These are phyloP conservation scores for Macrophomina phaseolina DNA, from an alignment of 2,329 filamentous ascomycete genomes.

Conservation along the genomic window DNA sequence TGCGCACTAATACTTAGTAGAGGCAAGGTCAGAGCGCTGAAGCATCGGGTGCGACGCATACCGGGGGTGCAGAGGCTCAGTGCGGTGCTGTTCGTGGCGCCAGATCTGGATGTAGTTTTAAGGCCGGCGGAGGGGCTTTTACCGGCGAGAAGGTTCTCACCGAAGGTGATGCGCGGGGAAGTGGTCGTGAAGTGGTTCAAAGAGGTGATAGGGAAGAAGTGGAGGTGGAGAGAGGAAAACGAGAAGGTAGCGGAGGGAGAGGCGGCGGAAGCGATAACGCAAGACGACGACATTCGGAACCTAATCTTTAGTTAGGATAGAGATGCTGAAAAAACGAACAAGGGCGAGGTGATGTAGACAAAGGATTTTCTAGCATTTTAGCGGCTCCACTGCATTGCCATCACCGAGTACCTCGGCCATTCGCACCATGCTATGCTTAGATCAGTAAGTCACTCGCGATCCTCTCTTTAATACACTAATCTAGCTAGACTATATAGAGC, in stretches of 20 bases:
- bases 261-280: neutral
- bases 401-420: neutral
- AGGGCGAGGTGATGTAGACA: neutral
- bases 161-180: neutral
- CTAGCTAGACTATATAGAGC: too few relatives aligned
- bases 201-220: constrained; percentile 27
- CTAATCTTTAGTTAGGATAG: constrained; percentile 13
- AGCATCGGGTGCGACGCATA: constrained; percentile 20
- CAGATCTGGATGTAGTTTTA: constrained; percentile 19
- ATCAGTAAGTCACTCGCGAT: too few relatives aligned
- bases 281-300: constrained; percentile 19
- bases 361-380: neutral
- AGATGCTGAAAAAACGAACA: neutral
- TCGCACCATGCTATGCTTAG: too few relatives aligned
- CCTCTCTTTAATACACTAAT: too few relatives aligned
- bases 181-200: constrained; percentile 25
- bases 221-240: constrained; percentile 25
- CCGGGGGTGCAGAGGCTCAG: neutral
- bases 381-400: neutral
- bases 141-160: neutral
- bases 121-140: neutral
- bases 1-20: constrained; percentile 16
- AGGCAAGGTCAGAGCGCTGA: constrained; percentile 8
- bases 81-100: constrained; percentile 25
- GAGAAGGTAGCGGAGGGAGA: constrained; percentile 16